Evolutionary conservation across 1,284 basidiomycete genomes (phyloP).

Genomic region (Leccinum huronense): DNA sequence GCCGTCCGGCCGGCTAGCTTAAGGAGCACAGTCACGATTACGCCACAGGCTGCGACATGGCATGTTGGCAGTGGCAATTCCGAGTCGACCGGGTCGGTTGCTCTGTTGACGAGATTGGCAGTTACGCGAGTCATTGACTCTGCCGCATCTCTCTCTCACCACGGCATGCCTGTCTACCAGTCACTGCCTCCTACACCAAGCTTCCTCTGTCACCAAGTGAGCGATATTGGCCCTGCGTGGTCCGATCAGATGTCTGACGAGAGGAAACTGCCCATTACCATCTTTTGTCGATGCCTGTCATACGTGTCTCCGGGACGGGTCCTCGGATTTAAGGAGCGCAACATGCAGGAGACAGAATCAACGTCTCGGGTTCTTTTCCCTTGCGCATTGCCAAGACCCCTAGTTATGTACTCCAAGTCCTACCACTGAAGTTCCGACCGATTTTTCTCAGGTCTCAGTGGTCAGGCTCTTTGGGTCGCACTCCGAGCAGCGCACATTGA

Average conservation of each 20-base stretch:
- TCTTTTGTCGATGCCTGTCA: neutral
- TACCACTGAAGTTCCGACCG: too few relatives aligned
- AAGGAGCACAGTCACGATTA: neutral
- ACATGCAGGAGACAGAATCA: neutral
- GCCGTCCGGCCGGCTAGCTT: neutral
- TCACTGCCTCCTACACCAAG: neutral
- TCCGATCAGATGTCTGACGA: neutral
- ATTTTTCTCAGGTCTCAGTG: too few relatives aligned
- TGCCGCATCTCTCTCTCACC: neutral
- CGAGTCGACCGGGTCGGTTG: neutral
- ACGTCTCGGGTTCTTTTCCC: neutral
- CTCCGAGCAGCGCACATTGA: neutral
- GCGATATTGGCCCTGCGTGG: neutral
- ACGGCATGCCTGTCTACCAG: neutral
- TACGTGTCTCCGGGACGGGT: neutral
- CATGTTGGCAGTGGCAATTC: too few relatives aligned
- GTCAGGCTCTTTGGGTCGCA: neutral
- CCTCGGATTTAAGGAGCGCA: neutral
- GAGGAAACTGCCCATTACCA: neutral
- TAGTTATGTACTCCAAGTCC: too few relatives aligned
- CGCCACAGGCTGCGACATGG: too few relatives aligned
- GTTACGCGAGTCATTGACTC: neutral
- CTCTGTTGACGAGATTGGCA: neutral
- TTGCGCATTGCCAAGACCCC: neutral
- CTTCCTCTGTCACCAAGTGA: neutral